Percentiles rank a stretch among this genome's conserved stretches.
These are phyloP conservation scores for Acer yangbiense DNA, from an alignment of 345 rosid genomes.

Conservation along the genomic window DNA sequence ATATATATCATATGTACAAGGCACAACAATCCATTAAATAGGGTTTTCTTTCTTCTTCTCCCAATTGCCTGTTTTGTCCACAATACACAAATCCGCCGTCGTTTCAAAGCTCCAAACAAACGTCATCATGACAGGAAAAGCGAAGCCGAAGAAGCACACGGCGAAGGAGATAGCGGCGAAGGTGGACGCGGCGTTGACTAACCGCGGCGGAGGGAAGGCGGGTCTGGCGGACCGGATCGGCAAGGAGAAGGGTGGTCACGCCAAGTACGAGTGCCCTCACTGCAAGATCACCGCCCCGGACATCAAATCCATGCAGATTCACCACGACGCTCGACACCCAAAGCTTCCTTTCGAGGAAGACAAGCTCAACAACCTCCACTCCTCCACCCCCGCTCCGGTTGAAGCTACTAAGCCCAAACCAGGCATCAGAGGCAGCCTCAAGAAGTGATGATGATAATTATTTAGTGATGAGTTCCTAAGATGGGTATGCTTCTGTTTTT, in stretches of 20 bases:
- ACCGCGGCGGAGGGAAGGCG: slow-evolving; percentile 94
- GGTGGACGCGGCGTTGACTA: slow-evolving; percentile 86
- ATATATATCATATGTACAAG: too few relatives aligned
- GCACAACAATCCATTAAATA: too few relatives aligned
- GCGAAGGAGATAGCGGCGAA: slow-evolving; percentile 91
- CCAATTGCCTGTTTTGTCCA: neutral
- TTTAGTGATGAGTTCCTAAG: neutral
- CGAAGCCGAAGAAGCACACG: slow-evolving; percentile 99
- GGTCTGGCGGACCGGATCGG: slow-evolving; percentile 74
- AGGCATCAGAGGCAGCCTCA: slow-evolving; percentile 57
- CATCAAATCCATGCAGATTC: slow-evolving; percentile 87
- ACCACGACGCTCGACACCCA: slow-evolving; percentile 88
- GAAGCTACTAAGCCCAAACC: slow-evolving; percentile 47
- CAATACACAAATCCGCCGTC: neutral
- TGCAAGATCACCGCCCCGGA: slow-evolving; percentile 83
- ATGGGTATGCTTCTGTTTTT: neutral
- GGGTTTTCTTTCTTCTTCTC: too few relatives aligned
- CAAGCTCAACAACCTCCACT: slow-evolving; percentile 66
- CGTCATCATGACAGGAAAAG: slow-evolving; percentile 80
- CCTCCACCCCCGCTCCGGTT: slow-evolving; percentile 2
- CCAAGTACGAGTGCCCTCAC: slow-evolving; percentile 89
- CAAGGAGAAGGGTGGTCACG: slow-evolving; percentile 83
- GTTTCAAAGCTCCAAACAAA: neutral
- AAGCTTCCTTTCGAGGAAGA: slow-evolving; percentile 75
- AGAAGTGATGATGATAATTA: slow-evolving; percentile 35